phyloP scores from a whole-genome alignment of 305 asterid species.

The Ajuga reptans region DNA sequence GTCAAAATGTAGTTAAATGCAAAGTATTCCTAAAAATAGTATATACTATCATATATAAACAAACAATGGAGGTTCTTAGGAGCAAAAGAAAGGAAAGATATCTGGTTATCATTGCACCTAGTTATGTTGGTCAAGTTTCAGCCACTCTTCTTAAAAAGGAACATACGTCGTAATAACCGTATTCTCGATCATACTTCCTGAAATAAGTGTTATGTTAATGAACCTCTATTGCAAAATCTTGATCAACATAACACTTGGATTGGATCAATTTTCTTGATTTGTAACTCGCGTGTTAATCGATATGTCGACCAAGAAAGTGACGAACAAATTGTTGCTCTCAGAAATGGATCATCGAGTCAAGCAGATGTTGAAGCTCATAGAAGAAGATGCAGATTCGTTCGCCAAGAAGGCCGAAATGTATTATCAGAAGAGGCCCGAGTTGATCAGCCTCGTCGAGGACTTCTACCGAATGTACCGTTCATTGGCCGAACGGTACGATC shows the following conservation, averaged over 20 bases:
- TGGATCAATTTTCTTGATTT: constrained; percentile 1
- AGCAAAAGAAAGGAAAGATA: not conserved
- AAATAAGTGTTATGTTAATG: constrained; percentile 18
- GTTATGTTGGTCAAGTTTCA: constrained; percentile 2
- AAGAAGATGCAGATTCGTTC: constrained; percentile 80
- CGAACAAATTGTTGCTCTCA: constrained; percentile 34
- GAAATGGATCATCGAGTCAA: constrained; percentile 79
- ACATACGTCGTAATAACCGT: not conserved
- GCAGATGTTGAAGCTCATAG: constrained; percentile 69
- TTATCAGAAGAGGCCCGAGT: constrained; percentile 73
- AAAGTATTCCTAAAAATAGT: constrained; percentile 1
- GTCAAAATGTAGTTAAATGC: not conserved
- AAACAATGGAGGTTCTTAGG: not conserved
- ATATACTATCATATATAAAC: not conserved
- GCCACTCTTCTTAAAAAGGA: constrained; percentile 24
- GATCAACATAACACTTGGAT: constrained; percentile 20
- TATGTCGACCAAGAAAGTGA: constrained; percentile 33
- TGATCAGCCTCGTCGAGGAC: constrained; percentile 66
- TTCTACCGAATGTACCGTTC: constrained; percentile 70
- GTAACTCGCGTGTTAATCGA: constrained; percentile 17
- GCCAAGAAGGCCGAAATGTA: constrained; percentile 79
- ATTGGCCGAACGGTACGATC: constrained; percentile 70
- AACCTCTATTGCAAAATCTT: constrained; percentile 4
- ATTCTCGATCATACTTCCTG: not conserved
- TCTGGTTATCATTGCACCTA: constrained; percentile 8